Conservation (phyloP, 2,329 filamentous ascomycete species). For the Nemania sp. region DNA sequence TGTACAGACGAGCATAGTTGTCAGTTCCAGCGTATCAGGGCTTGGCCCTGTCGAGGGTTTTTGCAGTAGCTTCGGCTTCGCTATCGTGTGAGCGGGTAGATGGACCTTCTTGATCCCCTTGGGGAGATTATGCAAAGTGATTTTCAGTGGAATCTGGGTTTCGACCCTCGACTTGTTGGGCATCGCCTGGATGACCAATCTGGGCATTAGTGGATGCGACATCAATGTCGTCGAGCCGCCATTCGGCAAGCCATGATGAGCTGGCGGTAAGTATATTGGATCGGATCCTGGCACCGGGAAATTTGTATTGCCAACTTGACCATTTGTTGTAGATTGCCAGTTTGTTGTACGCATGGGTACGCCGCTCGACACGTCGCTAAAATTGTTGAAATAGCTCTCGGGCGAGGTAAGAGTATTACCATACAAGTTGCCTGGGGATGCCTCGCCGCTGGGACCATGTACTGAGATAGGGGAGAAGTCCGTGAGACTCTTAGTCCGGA, state of each 20-base stretch:
- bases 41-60: conserved; percentile 69
- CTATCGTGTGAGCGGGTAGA: conserved; percentile 87
- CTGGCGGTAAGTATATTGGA: conserved; percentile 23
- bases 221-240: conserved; percentile 23
- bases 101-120: conserved; percentile 78
- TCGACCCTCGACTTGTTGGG: conserved; percentile 89
- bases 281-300: conserved; percentile 21
- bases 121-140: conserved; percentile 78
- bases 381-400: conserved; percentile 46
- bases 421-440: conserved; percentile 55
- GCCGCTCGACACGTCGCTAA: conserved; percentile 35
- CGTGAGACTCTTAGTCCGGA: conserved; percentile 53
- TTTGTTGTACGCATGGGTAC: conserved; percentile 26
- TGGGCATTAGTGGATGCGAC: conserved; percentile 37
- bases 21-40: conserved; percentile 77
- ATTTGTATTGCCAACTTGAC: background rate
- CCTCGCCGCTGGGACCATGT: conserved; percentile 56
- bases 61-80: conserved; percentile 87
- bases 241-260: conserved; percentile 26
- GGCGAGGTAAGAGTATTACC: conserved; percentile 52
- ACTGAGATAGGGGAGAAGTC: conserved; percentile 61
- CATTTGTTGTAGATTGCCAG: conserved; percentile 10
- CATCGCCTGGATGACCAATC: conserved; percentile 66
- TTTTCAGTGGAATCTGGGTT: conserved; percentile 89
- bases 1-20: conserved; percentile 84